Base-by-base conservation (phyloP, 2,329 filamentous ascomycete species). In the Alternaria postmessia region DNA sequence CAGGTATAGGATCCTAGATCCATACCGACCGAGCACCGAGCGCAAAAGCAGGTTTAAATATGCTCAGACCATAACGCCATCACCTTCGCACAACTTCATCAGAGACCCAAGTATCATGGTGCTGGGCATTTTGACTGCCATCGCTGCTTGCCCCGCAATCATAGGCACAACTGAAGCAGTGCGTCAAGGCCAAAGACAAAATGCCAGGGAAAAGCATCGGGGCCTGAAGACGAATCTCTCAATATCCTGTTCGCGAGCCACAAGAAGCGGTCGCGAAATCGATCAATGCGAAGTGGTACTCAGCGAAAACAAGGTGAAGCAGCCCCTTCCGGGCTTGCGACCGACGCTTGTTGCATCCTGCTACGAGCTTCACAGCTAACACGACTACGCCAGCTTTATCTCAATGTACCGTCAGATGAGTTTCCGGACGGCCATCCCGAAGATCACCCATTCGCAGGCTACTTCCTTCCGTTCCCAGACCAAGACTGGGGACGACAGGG, bases 401-500 rank as follows among this genome's bases (percentile, higher is more conserved):
- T 69, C 36, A 56, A 42, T 11, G 42, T 65, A 26, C 55, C 67
- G 5, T 64, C 63, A 38, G 61, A 54, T 7, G 64, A 67, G 42
- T 65, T 48, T 55, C 61, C 57, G 51, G 67, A 66, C 30, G 63
- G 59, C 1, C 43, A 44, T 39, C 16, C 61, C 12, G 64, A 60
- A 16, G 81, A 85, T 14, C 84, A 86, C 70, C 81, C 82, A 3
- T 83, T 84, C 36, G 78, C 82, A 30, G 83, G 84, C 1, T 87
- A 87, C 65, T 87, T 84, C 65, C 84, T 87, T 2, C 79, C 81
- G 8, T 87, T 86, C 61, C 85, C 85, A 9, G 82, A 84, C 42
- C 76, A 80, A 20, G 78, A 82, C 16, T 80, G 81, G 67, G 63
- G 63, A 8, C 59, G 63, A 4, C 38, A 59, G 18, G 63, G 63